Conservation (phyloP, 768 basidiomycete species). For the Neoboletus magnificus region DNA sequence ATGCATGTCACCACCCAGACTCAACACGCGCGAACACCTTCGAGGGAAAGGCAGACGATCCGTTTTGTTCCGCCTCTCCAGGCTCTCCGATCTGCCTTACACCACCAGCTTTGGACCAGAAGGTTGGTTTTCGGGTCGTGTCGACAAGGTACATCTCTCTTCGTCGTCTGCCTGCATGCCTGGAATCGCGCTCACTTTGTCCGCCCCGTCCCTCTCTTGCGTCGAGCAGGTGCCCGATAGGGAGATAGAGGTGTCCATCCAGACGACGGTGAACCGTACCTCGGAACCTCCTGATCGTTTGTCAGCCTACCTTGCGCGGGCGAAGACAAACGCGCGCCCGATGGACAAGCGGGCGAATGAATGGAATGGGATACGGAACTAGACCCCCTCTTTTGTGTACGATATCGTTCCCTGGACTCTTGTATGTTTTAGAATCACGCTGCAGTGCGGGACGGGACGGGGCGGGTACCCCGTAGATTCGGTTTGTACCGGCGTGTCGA, state of each 20-base stretch:
- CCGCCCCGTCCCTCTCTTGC: not conserved
- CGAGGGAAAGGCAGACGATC: slow-evolving; percentile 31
- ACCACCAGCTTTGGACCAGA: not conserved
- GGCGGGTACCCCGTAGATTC: not conserved
- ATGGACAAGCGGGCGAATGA: not conserved
- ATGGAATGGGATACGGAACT: not conserved
- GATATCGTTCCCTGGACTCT: no score
- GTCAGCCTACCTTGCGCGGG: not conserved
- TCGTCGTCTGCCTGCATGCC: not conserved
- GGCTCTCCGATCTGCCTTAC: slow-evolving; percentile 21
- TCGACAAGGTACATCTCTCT: slow-evolving; percentile 4
- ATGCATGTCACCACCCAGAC: slow-evolving; percentile 21
- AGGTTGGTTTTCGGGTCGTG: not conserved
- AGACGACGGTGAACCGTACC: slow-evolving; percentile 11
- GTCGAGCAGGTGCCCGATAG: not conserved
- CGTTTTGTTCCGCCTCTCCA: slow-evolving; percentile 41
- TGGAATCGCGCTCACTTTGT: not conserved
- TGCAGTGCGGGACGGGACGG: not conserved
- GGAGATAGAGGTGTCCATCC: slow-evolving; percentile 9
- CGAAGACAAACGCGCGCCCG: not conserved
- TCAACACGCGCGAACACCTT: slow-evolving; percentile 44
- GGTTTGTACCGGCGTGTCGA: not conserved
- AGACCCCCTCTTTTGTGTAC: no score
- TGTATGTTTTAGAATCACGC: no score
- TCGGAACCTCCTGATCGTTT: not conserved